Evolutionary conservation across 2,329 filamentous ascomycete species (phyloP).

Genomic region (Xylariales sp.): DNA sequence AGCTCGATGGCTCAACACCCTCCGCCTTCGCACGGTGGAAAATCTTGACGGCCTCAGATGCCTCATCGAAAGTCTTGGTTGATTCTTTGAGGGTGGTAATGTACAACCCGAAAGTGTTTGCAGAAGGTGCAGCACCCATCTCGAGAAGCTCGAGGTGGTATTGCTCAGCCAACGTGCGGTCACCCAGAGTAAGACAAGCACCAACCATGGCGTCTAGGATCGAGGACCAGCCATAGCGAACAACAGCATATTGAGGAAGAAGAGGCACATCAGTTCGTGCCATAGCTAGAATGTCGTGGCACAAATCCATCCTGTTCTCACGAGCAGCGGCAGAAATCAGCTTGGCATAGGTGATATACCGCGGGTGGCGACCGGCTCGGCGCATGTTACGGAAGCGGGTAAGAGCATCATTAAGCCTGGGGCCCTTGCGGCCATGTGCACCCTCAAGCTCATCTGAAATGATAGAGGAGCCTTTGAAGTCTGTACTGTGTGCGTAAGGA

Average conservation of each 20-base stretch:
- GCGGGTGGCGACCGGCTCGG: conserved; percentile 81
- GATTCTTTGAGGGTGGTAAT: conserved; percentile 99
- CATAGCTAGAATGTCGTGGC: conserved; percentile 83
- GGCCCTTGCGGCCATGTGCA: conserved; percentile 65
- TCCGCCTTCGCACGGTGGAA: conserved; percentile 92
- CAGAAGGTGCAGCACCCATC: conserved; percentile 87
- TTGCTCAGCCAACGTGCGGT: conserved; percentile 74
- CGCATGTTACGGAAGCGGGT: conserved; percentile 89
- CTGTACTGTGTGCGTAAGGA: conserved; percentile 83
- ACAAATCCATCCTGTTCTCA: conserved; percentile 74
- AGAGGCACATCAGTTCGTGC: conserved; percentile 86
- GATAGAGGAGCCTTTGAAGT: conserved; percentile 87
- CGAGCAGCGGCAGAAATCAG: conserved; percentile 87
- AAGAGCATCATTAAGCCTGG: conserved; percentile 75
- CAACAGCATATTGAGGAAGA: conserved; percentile 76
- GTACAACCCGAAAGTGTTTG: conserved; percentile 97
- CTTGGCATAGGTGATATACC: conserved; percentile 96
- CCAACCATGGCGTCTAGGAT: conserved; percentile 97
- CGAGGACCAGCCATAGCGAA: conserved; percentile 92
- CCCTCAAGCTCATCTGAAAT: conserved; percentile 90
- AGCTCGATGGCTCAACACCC: conserved; percentile 92
- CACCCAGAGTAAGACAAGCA: conserved; percentile 78
- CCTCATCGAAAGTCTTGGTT: conserved; percentile 96
- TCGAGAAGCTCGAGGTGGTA: conserved; percentile 89
- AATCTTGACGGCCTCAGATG: conserved; percentile 93